These are phyloP conservation scores for Phlyctochytrium arcticum DNA, from an alignment of 192 early-diverging fungal genomes.

Conservation along the genomic window DNA sequence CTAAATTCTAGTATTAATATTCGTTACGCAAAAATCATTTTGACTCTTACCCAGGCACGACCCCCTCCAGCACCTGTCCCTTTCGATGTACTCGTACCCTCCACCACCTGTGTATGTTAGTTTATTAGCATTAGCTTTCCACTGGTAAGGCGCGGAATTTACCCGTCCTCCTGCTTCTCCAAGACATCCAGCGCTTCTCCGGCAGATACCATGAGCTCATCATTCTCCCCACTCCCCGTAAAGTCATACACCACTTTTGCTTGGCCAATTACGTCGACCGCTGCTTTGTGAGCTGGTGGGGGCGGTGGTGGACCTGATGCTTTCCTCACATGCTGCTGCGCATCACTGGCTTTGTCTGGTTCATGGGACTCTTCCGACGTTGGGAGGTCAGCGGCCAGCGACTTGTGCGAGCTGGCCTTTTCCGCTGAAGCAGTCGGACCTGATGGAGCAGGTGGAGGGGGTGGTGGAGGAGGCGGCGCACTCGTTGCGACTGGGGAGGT, in stretches of 20 bases:
- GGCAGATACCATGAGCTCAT: conserved; percentile 25
- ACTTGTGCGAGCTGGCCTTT: no score
- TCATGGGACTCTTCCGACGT: no score
- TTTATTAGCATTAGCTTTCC: background rate
- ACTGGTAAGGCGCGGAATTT: background rate
- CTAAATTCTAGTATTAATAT: no score
- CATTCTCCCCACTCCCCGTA: conserved; percentile 23
- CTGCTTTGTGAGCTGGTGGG: background rate
- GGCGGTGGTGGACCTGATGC: background rate
- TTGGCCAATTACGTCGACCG: background rate
- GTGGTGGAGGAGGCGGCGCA: no score
- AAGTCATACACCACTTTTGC: conserved; percentile 36
- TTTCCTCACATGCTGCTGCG: no score
- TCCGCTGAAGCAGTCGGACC: no score
- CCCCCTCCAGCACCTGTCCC: conserved; percentile 23
- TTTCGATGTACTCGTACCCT: conserved; percentile 22
- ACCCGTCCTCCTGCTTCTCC: conserved; percentile 45
- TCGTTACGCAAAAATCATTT: no score
- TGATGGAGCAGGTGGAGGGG: no score
- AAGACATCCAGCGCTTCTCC: conserved; percentile 37
- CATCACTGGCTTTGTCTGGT: no score
- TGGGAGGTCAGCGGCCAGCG: no score
- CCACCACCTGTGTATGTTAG: conserved; percentile 21
- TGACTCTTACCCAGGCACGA: conserved; percentile 33
- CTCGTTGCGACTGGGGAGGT: no score